phyloP scores from a whole-genome alignment of 345 rosid species.

The Eutrema yunnanense region DNA sequence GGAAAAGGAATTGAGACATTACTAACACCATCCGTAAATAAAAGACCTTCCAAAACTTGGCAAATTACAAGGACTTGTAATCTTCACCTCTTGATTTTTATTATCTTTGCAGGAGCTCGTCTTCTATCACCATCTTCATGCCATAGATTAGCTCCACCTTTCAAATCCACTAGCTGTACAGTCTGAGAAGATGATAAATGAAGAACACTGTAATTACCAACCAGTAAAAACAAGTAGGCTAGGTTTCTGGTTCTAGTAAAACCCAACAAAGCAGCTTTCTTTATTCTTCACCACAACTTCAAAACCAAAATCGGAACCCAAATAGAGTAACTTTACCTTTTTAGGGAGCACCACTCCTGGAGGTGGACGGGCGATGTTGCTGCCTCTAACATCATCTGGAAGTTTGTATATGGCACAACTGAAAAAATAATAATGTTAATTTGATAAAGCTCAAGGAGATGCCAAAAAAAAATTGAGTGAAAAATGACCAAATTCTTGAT shows the following conservation, averaged over 20 bases:
- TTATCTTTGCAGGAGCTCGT: conserved; percentile 32
- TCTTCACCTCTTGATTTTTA: conserved; percentile 31
- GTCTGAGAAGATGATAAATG: conserved; percentile 36
- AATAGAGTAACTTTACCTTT: conserved; percentile 42
- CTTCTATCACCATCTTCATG: conserved; percentile 66
- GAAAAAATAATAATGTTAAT: conserved; percentile 14
- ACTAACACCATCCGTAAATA: background rate
- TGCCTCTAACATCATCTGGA: conserved; percentile 71
- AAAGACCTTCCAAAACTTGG: background rate
- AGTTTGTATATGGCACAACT: conserved; percentile 82
- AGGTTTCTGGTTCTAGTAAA: background rate
- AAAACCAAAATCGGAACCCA: background rate
- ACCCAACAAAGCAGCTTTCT: background rate
- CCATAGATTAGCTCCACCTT: conserved; percentile 64
- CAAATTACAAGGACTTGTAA: conserved; percentile 27
- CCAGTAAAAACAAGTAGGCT: background rate
- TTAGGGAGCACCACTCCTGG: conserved; percentile 61
- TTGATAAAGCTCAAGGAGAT: background rate
- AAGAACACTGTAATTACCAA: background rate
- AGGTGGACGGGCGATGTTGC: conserved; percentile 45
- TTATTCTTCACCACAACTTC: background rate
- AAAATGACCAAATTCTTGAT: background rate
- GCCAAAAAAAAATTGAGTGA: background rate
- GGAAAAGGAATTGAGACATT: background rate
- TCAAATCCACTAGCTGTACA: conserved; percentile 51